These are phyloP conservation scores for Straminergon stramineum DNA, from an alignment of 225 moss, liverwort and hornwort species.

Conservation along the genomic window DNA sequence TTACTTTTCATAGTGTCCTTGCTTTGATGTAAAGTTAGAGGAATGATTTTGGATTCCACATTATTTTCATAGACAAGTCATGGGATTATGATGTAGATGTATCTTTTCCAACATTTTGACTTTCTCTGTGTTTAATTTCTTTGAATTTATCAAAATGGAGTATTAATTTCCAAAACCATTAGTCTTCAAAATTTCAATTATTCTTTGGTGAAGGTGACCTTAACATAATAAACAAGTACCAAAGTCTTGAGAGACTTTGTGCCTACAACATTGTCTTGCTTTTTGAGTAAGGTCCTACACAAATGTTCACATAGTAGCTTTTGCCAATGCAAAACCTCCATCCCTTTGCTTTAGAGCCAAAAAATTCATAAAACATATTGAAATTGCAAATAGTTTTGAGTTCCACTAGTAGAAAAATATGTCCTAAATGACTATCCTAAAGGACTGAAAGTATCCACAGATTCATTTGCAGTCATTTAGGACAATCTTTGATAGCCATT, in stretches of 20 bases:
- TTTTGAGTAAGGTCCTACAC: not conserved
- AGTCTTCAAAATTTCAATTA: not conserved
- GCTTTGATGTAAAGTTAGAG: not conserved
- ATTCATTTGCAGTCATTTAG: too few relatives aligned
- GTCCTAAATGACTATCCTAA: too few relatives aligned
- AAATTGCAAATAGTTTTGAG: not conserved
- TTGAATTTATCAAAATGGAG: not conserved
- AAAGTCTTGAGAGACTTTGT: not conserved
- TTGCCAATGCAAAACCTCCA: not conserved
- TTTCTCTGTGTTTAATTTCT: not conserved
- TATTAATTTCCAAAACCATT: not conserved
- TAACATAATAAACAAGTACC: not conserved
- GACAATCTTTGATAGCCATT: too few relatives aligned
- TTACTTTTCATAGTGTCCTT: accelerated
- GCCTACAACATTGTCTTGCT: not conserved
- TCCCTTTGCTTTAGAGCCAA: not conserved
- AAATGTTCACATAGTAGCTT: not conserved
- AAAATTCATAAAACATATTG: not conserved
- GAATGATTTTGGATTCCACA: not conserved
- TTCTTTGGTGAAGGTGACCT: accelerated
- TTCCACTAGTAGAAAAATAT: too few relatives aligned
- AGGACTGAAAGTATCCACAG: too few relatives aligned
- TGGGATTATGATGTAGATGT: not conserved
- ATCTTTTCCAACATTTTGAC: not conserved
- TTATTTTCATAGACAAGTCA: not conserved